Base-by-base conservation (phyloP, 2,329 filamentous ascomycete species). In the Pezicula carpinea region DNA sequence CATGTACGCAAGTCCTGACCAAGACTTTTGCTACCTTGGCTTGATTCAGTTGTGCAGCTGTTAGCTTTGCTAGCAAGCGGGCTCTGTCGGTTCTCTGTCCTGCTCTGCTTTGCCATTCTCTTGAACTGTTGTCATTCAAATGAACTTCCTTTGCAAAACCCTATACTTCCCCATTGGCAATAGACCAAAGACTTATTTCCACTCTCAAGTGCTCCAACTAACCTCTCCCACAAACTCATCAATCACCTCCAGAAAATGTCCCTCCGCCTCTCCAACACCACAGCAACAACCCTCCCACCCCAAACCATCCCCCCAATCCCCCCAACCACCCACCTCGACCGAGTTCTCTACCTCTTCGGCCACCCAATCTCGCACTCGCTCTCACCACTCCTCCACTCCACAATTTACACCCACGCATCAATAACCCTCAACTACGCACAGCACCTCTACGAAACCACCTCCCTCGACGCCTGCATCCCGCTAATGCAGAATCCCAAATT, bases 401-500 rank as follows among this genome's bases (percentile, higher is more conserved):
- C 74, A 43, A 71, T 82, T 49, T 82, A 79, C 64, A 53, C 66
- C n/a, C 62, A 71, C 6, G 64, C 80, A 2, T 67, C 67, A 5
- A 6, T 23, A 29, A 29, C 10, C 26, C 63, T 79, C 41, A 67
- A 69, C 33, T 80, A 77, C 73, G 69, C 66, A 46, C 76, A 80
- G 54, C 58, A 71, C 26, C 68, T 76, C 11, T 69, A 79, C 21
- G 77, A 80, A 52, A 78, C 76, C 3, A 65, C 65, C 23, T 69
- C 76, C 53, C 71, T 80, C 53, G 51, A 64, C 6, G 57, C 64
- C 18, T 80, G 79, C 55, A 60, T 80, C 18, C 53, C 68, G 5
- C 67, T 85, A 6, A 71, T 79, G 29, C 70, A 72, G 49, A 67
- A 82, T 53, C 75, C 77, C 14, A 69, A 75, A 54, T 85, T 82